phyloP scores from a whole-genome alignment of 2,329 filamentous ascomycete species.

The Aspergillus eucalypticola region DNA sequence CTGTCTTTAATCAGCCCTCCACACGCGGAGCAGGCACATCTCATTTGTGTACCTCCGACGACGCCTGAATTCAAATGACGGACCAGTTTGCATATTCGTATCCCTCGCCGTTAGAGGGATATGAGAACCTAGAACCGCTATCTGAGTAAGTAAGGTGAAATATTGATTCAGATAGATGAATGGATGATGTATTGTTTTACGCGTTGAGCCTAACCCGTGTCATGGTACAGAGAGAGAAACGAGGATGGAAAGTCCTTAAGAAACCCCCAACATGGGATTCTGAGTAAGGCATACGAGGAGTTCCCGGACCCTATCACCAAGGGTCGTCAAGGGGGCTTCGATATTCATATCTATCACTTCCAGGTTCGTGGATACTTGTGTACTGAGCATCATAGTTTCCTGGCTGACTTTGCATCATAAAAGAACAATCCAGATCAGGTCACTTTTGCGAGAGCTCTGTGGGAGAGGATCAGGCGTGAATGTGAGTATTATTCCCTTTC shows the following conservation, averaged over 20 bases:
- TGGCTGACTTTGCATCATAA: background rate
- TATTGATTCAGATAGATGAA: background rate
- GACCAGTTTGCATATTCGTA: slow-evolving; percentile 56
- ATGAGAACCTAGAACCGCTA: slow-evolving; percentile 50
- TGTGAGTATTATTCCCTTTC: slow-evolving; percentile 53
- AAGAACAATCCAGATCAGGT: slow-evolving; percentile 61
- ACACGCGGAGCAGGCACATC: background rate
- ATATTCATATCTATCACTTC: slow-evolving; percentile 83
- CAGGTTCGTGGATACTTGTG: slow-evolving; percentile 41
- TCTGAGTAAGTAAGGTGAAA: slow-evolving; percentile 38
- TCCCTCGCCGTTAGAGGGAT: slow-evolving; percentile 56
- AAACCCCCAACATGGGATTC: slow-evolving; percentile 62
- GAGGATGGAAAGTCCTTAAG: slow-evolving; percentile 76
- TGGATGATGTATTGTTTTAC: background rate
- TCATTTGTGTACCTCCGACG: background rate
- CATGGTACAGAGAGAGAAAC: slow-evolving; percentile 52
- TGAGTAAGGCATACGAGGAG: slow-evolving; percentile 68
- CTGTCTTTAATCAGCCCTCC: background rate
- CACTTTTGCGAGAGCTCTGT: slow-evolving; percentile 69
- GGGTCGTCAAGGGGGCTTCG: slow-evolving; percentile 70
- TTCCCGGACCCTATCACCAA: slow-evolving; percentile 71
- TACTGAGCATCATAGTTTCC: background rate
- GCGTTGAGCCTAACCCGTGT: background rate
- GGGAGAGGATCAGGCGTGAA: slow-evolving; percentile 76
- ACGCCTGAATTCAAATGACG: slow-evolving; percentile 40